A percentile compares a stretch with the other conserved stretches of the same genome.
phyloP scores from a whole-genome alignment of 768 basidiomycete species.

The Mycena vitilis region DNA sequence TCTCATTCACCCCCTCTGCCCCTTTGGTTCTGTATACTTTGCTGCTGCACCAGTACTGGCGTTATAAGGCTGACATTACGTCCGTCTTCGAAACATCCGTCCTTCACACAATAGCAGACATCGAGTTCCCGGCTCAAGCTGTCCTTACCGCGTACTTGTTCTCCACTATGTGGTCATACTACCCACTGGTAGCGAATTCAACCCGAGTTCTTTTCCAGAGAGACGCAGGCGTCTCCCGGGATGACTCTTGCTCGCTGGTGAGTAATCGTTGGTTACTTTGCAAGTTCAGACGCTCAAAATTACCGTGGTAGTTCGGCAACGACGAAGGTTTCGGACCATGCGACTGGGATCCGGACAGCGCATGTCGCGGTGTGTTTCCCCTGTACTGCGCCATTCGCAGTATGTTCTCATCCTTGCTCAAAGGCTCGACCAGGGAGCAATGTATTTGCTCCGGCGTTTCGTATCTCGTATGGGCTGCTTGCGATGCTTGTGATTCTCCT shows the following conservation, averaged over 20 bases:
- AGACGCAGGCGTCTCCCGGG: too few species aligned
- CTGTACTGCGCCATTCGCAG: neutral
- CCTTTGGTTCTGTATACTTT: too few species aligned
- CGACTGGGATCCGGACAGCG: neutral
- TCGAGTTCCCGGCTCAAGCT: too few species aligned
- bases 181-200: too few species aligned
- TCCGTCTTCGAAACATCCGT: too few species aligned
- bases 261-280: neutral
- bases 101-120: too few species aligned
- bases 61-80: too few species aligned
- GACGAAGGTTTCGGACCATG: neutral
- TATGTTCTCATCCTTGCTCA: neutral
- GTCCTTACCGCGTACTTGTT: too few species aligned
- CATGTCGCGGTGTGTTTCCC: neutral
- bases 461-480: neutral
- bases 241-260: neutral
- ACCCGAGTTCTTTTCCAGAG: too few species aligned
- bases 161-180: too few species aligned
- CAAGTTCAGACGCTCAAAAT: neutral
- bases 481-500: neutral
- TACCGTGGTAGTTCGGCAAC: constrained; percentile 3
- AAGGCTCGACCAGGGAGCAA: constrained; percentile 4
- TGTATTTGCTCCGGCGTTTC: neutral
- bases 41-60: too few species aligned
- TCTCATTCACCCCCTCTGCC: too few species aligned